phyloP scores from a whole-genome alignment of 2,329 filamentous ascomycete genomes.

The Pseudocercospora ulei region DNA sequence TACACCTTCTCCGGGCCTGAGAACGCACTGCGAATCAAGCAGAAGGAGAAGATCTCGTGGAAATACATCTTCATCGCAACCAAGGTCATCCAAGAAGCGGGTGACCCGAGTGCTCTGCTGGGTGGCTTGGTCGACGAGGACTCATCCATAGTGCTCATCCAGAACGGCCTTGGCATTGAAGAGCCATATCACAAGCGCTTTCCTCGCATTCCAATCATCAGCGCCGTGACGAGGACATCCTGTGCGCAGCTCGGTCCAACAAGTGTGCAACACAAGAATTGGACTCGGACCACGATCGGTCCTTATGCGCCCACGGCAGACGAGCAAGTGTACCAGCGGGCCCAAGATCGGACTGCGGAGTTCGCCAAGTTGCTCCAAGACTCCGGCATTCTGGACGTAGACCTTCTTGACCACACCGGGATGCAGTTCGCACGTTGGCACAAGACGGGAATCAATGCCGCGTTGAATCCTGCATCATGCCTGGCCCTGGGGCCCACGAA shows the following conservation, averaged over 20 bases:
- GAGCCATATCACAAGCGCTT: conserved; percentile 55
- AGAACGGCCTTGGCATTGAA: conserved; percentile 64
- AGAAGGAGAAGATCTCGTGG: conserved; percentile 37
- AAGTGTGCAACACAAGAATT: conserved; percentile 58
- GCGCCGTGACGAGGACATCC: conserved; percentile 59
- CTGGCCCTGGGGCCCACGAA: conserved; percentile 56
- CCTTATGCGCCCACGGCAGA: conserved; percentile 48
- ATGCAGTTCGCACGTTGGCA: conserved; percentile 64
- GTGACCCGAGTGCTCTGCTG: conserved; percentile 52
- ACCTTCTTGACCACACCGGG: conserved; percentile 53
- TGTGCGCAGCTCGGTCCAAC: conserved; percentile 57
- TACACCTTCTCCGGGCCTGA: conserved; percentile 52
- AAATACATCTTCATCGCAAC: conserved; percentile 61
- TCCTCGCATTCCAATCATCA: conserved; percentile 51
- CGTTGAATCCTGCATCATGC: conserved; percentile 62
- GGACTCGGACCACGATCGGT: conserved; percentile 61
- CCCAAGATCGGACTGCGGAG: conserved; percentile 37
- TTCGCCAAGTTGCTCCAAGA: conserved; percentile 48
- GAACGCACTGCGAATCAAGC: conserved; percentile 42
- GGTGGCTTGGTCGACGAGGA: conserved; percentile 48
- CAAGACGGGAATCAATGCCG: conserved; percentile 65
- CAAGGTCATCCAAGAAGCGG: conserved; percentile 57
- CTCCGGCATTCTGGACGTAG: conserved; percentile 56
- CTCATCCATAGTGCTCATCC: conserved; percentile 56
- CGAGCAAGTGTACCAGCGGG: conserved; percentile 13